Evolutionary conservation across 2,329 filamentous ascomycete genomes (phyloP).

Genomic region (Pseudocercospora fuligena): DNA sequence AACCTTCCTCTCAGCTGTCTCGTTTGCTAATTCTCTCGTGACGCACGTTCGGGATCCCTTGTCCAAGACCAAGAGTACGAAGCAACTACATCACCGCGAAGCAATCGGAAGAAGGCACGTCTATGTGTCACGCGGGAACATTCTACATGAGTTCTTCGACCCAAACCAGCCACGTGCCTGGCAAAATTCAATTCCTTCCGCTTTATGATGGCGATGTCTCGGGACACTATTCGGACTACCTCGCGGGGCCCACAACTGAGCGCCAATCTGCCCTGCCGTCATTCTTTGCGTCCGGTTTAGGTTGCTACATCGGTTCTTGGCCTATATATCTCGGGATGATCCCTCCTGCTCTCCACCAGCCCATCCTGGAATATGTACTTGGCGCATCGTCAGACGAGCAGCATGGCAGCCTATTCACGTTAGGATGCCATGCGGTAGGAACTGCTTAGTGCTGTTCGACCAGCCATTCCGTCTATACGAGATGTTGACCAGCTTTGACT

Average conservation of each 20-base stretch:
- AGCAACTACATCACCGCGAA: neutral
- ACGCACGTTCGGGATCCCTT: neutral
- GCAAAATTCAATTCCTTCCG: neutral
- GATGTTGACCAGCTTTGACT: neutral
- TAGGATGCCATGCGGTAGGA: neutral
- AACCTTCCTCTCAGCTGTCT: neutral
- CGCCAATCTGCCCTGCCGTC: neutral
- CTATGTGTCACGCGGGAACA: neutral
- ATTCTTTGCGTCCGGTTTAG: neutral
- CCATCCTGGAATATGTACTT: neutral
- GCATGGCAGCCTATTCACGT: neutral
- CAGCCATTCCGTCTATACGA: neutral
- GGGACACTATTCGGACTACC: neutral
- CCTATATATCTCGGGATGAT: neutral
- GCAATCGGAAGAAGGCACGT: slow-evolving; percentile 5
- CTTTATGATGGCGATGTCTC: too few species aligned
- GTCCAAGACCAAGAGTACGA: neutral
- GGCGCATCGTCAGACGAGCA: neutral
- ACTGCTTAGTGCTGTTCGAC: neutral
- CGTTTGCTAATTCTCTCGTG: neutral
- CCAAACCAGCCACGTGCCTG: neutral
- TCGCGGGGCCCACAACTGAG: neutral
- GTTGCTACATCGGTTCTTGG: neutral
- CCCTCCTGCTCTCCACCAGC: neutral
- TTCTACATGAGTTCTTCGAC: neutral